Evolutionary conservation across 441 rosid genomes (phyloP).

Genomic region (Pelargonium citronellum): DNA sequence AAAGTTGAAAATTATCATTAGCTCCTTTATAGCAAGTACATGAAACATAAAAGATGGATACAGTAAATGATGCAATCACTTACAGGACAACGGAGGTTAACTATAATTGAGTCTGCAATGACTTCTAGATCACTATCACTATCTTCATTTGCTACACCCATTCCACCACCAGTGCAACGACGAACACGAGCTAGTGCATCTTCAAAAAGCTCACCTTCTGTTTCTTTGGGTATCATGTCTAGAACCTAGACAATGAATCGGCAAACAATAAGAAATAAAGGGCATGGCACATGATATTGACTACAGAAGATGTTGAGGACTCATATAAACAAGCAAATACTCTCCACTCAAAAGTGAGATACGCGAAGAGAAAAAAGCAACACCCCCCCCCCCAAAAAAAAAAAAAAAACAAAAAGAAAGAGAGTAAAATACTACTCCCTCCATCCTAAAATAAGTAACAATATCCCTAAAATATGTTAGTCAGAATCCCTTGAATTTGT

Average conservation of each 20-base stretch:
- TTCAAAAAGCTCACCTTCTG: conserved; percentile 26
- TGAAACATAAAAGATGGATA: background rate
- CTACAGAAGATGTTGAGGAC: background rate
- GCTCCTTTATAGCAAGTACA: conserved; percentile 6
- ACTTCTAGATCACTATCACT: conserved; percentile 33
- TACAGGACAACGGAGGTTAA: conserved; percentile 31
- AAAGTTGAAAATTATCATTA: background rate
- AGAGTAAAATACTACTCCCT: no score
- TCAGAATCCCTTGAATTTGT: no score
- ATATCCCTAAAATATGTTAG: no score
- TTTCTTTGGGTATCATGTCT: conserved; percentile 25
- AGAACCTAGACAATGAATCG: conserved; percentile 20
- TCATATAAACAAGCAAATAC: background rate
- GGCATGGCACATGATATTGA: background rate
- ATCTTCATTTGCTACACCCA: conserved; percentile 22
- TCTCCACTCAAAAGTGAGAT: no score
- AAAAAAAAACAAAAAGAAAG: no score
- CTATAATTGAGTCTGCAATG: conserved; percentile 26
- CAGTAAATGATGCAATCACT: conserved; percentile 10
- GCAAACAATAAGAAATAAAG: conserved; percentile 1
- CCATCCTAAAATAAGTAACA: no score
- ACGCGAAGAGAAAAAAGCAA: no score
- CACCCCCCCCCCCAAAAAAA: no score
- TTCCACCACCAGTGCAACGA: conserved; percentile 31
- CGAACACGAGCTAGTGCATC: conserved; percentile 27